Evolutionary conservation across 2,329 filamentous ascomycete species (phyloP), one percentile per base, ranked within the genome.

Genomic region (Pseudogymnoascus sp.): DNA sequence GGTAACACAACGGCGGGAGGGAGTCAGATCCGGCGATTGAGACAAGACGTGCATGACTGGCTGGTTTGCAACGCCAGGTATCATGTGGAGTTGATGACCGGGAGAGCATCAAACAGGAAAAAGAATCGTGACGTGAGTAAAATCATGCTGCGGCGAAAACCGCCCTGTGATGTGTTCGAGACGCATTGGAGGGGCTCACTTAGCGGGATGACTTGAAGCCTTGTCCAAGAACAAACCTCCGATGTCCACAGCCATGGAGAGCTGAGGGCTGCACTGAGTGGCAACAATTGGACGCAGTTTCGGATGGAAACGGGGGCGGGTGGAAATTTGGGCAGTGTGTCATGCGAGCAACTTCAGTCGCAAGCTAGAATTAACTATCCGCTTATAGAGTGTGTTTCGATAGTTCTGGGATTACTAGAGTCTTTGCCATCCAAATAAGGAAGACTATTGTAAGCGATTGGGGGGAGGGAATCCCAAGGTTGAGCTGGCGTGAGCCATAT

Each of bases 11-110:
- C 47, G 29, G 29, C 47, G 47, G 47, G 26, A 17, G 31, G 47
- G 47, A 33, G 29, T 54, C 47, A 33, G 47, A 54, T 54, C n/a
- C 47, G 5, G 44, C n/a, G 15, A n/a, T 9, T 54, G 47, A 54
- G 47, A 54, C 47, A 54, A 15, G 47, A n/a, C 17, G 29, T 54
- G 47, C 47, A 54, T 54, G 47, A 54, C 47, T 33, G 33, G n/a
- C 47, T 33, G 29, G 29, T 54, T 54, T n/a, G 29, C 47, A 54
- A 54, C 33, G 29, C 47, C 9, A 33, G 47, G n/a, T 5, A 54
- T 54, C 47, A 54, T 54, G 29, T 54, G 29, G 7, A 26, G 33
- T 17, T 54, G 47, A 33, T 54, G 47, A 33, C 33, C 8, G 47
- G 15, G 29, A n/a, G 9, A n/a, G n/a, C 47, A 54, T 54, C 29